phyloP scores from a whole-genome alignment of 2,329 filamentous ascomycete genomes.

The Nemania sp. region DNA sequence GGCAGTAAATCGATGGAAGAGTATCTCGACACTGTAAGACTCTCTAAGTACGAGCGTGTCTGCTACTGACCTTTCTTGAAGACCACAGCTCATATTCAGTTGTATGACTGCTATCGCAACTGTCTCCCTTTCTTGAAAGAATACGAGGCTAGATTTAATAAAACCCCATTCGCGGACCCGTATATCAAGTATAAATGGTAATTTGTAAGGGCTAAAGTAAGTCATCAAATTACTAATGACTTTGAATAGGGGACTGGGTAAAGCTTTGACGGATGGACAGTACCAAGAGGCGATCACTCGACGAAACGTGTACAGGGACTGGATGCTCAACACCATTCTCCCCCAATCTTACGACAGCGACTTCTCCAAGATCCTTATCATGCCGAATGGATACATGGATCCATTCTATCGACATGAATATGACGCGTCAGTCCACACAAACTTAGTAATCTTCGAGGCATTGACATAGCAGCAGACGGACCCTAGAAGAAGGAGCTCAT shows the following conservation, averaged over 20 bases:
- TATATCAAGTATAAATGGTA: constrained; percentile 4
- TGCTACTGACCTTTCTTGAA: not conserved
- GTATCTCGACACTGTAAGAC: not conserved
- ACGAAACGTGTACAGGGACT: not conserved
- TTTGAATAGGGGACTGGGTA: not conserved
- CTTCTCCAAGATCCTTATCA: constrained; percentile 2
- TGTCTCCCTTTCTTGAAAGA: constrained; percentile 2
- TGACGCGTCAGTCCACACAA: not conserved
- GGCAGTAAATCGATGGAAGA: constrained; percentile 1
- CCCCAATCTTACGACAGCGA: not conserved
- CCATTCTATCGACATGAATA: not conserved
- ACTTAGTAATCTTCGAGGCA: not conserved
- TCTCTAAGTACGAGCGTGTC: not conserved
- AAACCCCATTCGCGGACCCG: not conserved
- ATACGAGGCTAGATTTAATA: not conserved
- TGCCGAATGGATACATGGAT: constrained; percentile 3
- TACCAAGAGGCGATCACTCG: not conserved
- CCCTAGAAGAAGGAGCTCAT: not conserved
- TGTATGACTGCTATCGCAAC: constrained; percentile 3
- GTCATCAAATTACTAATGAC: not conserved
- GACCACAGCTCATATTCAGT: constrained; percentile 4
- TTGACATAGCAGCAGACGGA: not conserved
- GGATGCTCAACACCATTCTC: not conserved
- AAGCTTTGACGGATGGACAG: not conserved
- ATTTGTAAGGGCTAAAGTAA: not conserved